Base-by-base conservation (phyloP, 2,329 filamentous ascomycete species). In the Colletotrichum cereale region DNA sequence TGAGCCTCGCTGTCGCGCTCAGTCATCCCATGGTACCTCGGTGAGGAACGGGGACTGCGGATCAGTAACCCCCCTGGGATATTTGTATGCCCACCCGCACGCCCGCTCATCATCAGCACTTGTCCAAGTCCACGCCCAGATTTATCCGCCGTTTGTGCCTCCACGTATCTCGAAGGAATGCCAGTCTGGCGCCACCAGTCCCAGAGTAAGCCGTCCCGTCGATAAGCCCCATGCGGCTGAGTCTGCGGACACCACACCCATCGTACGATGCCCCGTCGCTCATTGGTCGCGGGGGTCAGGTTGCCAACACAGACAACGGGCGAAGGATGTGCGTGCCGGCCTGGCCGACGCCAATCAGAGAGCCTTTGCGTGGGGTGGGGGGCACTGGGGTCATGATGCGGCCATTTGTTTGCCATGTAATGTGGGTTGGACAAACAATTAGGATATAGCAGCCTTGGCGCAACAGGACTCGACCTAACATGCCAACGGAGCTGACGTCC, bases 221-320 rank as follows among this genome's bases (percentile, higher is more conserved):
- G 24, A 52, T 52, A 50, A 50, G 48, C 48, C 24, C 26, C 14
- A 8, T 52, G 24, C 26, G 26, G 16, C 60, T 4, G 34, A 24
- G 4, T 40, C 44, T 7, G 34, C 31, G n/a, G n/a, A 14, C 50
- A 36, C 60, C 60, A 62, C 60, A 62, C 60, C 60, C 34, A 31
- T 0, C 2, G 24, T 40, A 29, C 60, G 5, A 52, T 16, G 24
- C 11, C 31, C 18, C 6, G 8, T 1, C 18, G 16, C n/a, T 31
- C 10, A 52, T 50, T 62, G 47, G 60, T 11, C 21, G 44, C n/a
- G n/a, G 1, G 10, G 21, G 3, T 11, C 42, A 10, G 12, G 58
- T n/a, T n/a, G n/a, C 24, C 16, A 50, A n/a, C n/a, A 26, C 4
- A 6, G 5, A 24, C 16, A 24, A 5, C 12, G 5, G 31, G 1